phyloP scores from a whole-genome alignment of 2,329 filamentous ascomycete species.

The Cyphellophora europaea region DNA sequence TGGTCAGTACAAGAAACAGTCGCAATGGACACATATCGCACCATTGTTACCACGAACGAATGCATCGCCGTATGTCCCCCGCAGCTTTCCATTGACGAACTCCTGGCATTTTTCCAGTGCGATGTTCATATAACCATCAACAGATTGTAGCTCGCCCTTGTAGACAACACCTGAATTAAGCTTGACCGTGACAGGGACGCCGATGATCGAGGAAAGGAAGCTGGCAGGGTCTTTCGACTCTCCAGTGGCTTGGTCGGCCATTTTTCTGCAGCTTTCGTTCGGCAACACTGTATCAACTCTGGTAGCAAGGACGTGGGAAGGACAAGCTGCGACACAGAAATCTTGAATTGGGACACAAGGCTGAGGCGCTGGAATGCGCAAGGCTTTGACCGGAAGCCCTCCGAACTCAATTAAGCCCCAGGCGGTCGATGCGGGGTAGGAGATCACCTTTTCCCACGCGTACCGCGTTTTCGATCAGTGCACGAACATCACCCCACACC shows the following conservation, averaged over 20 bases:
- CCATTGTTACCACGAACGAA: constrained; percentile 96
- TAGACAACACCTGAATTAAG: constrained; percentile 98
- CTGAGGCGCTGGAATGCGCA: too few relatives aligned
- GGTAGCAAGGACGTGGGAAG: too few relatives aligned
- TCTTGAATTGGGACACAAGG: too few relatives aligned
- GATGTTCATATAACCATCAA: constrained; percentile 99
- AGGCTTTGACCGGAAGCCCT: too few relatives aligned
- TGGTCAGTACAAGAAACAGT: constrained; percentile 1
- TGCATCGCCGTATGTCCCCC: constrained; percentile 81
- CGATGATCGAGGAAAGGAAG: constrained; percentile 90
- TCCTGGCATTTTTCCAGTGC: constrained; percentile 93
- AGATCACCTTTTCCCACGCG: too few relatives aligned
- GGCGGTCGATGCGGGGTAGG: too few relatives aligned
- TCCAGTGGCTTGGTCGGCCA: constrained; percentile 12
- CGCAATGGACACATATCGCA: constrained; percentile 28
- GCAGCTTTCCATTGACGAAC: constrained; percentile 74
- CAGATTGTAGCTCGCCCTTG: constrained; percentile 92
- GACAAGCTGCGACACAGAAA: too few relatives aligned
- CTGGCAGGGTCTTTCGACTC: constrained; percentile 71
- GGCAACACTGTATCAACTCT: too few relatives aligned
- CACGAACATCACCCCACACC: too few relatives aligned
- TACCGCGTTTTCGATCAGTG: too few relatives aligned
- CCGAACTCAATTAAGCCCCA: too few relatives aligned
- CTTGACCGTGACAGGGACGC: constrained; percentile 88
- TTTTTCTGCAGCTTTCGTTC: constrained; percentile 1